Conservation (phyloP, 805 yeast genomes). For the Barnettozyma siamensis region DNA sequence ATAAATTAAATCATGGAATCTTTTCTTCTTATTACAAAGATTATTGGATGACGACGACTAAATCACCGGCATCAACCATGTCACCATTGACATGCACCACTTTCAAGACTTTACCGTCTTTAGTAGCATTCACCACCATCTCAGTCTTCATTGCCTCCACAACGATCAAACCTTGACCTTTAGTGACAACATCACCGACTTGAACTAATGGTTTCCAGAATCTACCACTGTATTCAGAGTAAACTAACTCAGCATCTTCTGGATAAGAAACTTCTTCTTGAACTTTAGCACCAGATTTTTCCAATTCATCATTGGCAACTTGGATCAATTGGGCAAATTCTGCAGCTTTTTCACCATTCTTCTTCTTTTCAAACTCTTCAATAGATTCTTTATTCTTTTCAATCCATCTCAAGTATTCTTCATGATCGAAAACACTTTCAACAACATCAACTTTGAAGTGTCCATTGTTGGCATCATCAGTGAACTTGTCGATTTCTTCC, state of each 20-base stretch:
- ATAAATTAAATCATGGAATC: background rate
- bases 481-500: constrained; percentile 64
- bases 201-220: constrained; percentile 89
- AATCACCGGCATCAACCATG: constrained; percentile 95
- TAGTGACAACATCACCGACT: constrained; percentile 68
- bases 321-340: constrained; percentile 84
- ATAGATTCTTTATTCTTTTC: constrained; percentile 68
- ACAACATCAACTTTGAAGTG: constrained; percentile 67
- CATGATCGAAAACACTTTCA: constrained; percentile 78
- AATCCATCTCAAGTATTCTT: constrained; percentile 72
- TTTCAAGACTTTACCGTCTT: constrained; percentile 65
- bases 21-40: background rate
- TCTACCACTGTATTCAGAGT: constrained; percentile 94
- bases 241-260: constrained; percentile 77
- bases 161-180: constrained; percentile 77
- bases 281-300: constrained; percentile 39
- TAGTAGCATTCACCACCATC: constrained; percentile 77
- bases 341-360: constrained; percentile 75
- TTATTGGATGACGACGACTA: constrained; percentile 74
- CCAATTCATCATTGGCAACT: constrained; percentile 70
- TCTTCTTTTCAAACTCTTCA: constrained; percentile 56
- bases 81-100: constrained; percentile 82
- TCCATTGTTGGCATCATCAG: constrained; percentile 77
- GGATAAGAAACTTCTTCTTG: constrained; percentile 52
- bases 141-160: constrained; percentile 99